Conservation (phyloP, 2,329 filamentous ascomycete genomes). For the Pseudofabraea citricarpa region DNA sequence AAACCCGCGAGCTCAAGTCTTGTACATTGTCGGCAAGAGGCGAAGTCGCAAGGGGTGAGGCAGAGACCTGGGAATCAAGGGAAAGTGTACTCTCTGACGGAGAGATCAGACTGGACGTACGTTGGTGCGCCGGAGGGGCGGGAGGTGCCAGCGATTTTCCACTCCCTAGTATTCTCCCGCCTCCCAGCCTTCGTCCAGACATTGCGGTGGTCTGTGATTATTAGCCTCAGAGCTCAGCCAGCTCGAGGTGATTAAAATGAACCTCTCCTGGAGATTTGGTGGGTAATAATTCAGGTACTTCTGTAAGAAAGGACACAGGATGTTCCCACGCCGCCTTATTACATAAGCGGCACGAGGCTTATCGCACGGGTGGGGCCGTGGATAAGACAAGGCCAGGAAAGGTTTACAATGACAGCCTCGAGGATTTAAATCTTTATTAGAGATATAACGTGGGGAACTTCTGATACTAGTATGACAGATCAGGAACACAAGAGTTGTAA, state of each 20-base stretch:
- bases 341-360: neutral
- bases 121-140: conserved; percentile 35
- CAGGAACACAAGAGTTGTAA: conserved; percentile 80
- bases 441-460: conserved; percentile 85
- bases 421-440: conserved; percentile 55
- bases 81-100: conserved; percentile 70
- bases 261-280: neutral
- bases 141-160: conserved; percentile 75
- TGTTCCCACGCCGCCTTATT: conserved; percentile 3
- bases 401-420: conserved; percentile 6
- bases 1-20: conserved; percentile 78
- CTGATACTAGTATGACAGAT: conserved; percentile 96
- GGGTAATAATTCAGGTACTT: neutral
- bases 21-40: conserved; percentile 67
- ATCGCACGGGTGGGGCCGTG: neutral
- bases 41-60: conserved; percentile 47
- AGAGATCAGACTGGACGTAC: conserved; percentile 39
- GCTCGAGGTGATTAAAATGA: conserved; percentile 16
- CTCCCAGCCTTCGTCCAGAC: conserved; percentile 83
- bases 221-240: conserved; percentile 17
- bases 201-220: conserved; percentile 40
- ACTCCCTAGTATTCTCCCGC: conserved; percentile 85
- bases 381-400: neutral
- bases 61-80: conserved; percentile 69
- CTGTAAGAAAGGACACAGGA: neutral